A percentile compares a stretch with the other conserved stretches of the same genome.
Evolutionary conservation across 1,139 yeast genomes (phyloP).

Genomic region (Candida sp.): DNA sequence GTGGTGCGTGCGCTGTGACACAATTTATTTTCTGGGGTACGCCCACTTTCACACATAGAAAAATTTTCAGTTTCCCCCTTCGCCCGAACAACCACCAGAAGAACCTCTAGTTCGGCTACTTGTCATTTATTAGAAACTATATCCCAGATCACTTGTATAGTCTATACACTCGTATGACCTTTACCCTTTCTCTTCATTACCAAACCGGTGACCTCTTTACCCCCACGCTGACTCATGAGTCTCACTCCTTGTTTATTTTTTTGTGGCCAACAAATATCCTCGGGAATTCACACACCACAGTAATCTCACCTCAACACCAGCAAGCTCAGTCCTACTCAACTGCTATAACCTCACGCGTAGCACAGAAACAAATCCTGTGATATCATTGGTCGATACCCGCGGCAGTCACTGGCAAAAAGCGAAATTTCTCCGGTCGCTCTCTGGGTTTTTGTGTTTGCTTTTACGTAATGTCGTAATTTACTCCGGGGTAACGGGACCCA

Average conservation of each 20-base stretch:
- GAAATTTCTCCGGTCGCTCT: background rate
- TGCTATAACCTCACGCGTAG: too few relatives aligned
- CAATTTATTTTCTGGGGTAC: background rate
- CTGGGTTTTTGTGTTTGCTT: background rate
- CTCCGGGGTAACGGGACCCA: slow-evolving; percentile 6
- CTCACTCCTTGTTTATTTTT: background rate
- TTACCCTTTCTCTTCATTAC: too few relatives aligned
- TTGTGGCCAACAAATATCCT: background rate
- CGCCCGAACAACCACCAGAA: background rate
- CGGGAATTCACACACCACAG: background rate
- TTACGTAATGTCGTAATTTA: background rate
- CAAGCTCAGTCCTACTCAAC: background rate
- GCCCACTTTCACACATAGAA: background rate
- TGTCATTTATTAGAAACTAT: too few relatives aligned
- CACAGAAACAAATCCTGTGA: background rate
- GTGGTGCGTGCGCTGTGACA: background rate
- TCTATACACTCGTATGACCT: too few relatives aligned
- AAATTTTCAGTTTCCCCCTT: background rate
- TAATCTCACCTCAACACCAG: background rate
- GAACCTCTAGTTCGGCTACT: too few relatives aligned
- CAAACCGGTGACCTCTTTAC: too few relatives aligned
- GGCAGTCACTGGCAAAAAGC: background rate
- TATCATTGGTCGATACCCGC: background rate
- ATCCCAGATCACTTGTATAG: too few relatives aligned
- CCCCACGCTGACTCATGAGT: slow-evolving; percentile 1